These are phyloP conservation scores for Fibroporia radiculosa DNA, from an alignment of 768 basidiomycete genomes.

Conservation along the genomic window DNA sequence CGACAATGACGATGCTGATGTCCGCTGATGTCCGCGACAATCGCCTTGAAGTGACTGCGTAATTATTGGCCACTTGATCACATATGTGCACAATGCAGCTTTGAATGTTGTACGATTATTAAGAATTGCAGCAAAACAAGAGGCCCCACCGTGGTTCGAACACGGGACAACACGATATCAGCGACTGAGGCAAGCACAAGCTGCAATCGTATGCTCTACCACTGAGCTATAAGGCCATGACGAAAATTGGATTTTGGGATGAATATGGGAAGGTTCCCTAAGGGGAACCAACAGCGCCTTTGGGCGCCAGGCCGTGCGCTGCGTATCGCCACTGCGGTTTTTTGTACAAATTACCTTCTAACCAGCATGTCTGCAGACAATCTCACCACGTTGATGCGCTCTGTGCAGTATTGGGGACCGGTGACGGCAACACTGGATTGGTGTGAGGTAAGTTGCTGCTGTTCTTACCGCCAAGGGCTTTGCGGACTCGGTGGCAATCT, in stretches of 20 bases:
- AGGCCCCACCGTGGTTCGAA: slow-evolving; percentile 48
- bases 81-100: too few species aligned
- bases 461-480: too few species aligned
- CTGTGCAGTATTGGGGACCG: slow-evolving; percentile 46
- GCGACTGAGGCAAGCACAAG: not conserved
- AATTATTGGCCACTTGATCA: too few species aligned
- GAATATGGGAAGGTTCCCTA: not conserved
- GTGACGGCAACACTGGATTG: slow-evolving; percentile 67
- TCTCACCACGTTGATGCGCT: not conserved
- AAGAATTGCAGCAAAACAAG: slow-evolving; percentile 17
- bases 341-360: too few species aligned
- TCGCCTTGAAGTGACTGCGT: too few species aligned
- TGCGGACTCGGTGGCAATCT: not conserved
- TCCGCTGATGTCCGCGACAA: too few species aligned
- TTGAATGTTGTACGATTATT: too few species aligned
- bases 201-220: slow-evolving; percentile 56
- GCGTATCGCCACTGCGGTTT: not conserved
- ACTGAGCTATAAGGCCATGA: slow-evolving; percentile 31
- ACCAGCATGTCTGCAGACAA: not conserved
- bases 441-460: slow-evolving; percentile 47
- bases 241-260: not conserved
- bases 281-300: not conserved
- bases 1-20: too few species aligned
- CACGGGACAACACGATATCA: slow-evolving; percentile 46
- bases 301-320: too few species aligned